These are phyloP conservation scores for Gaeumannomyces sp. DNA, from an alignment of 2,329 filamentous ascomycete species.

Conservation along the genomic window DNA sequence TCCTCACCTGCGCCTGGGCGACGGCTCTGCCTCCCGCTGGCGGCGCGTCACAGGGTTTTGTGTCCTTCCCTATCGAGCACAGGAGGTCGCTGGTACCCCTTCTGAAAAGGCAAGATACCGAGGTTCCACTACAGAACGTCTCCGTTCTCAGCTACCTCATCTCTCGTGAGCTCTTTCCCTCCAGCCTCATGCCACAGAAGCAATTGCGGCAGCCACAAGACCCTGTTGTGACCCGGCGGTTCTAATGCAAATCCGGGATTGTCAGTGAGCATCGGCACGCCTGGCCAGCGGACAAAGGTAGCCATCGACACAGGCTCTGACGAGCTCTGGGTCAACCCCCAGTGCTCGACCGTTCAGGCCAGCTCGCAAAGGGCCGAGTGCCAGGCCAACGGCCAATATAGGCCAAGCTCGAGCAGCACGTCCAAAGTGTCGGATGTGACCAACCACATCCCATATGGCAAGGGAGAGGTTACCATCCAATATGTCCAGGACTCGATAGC, in stretches of 20 bases:
- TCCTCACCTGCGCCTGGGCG: neutral
- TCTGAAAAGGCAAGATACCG: constrained; percentile 4
- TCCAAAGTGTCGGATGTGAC: constrained; percentile 13
- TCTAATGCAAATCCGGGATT: neutral
- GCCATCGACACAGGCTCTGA: constrained; percentile 48
- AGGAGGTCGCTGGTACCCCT: neutral
- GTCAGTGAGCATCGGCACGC: constrained; percentile 40
- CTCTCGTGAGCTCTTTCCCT: neutral
- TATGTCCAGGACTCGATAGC: constrained; percentile 25
- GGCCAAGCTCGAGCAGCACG: constrained; percentile 20
- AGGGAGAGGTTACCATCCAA: constrained; percentile 21
- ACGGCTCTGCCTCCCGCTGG: neutral
- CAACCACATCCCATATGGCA: constrained; percentile 23
- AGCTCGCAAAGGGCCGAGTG: constrained; percentile 30
- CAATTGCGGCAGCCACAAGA: neutral
- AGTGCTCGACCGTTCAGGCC: constrained; percentile 37
- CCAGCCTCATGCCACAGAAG: neutral
- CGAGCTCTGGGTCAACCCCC: constrained; percentile 53
- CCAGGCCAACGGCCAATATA: constrained; percentile 32
- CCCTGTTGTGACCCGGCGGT: neutral
- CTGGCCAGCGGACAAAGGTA: constrained; percentile 39
- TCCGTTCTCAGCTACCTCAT: constrained; percentile 13
- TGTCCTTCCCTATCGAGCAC: constrained; percentile 9
- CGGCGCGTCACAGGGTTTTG: neutral
- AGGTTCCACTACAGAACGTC: constrained; percentile 13